These are phyloP conservation scores for Rhizomucor pusillus DNA, from an alignment of 371 early-diverging fungal genomes.

Conservation along the genomic window DNA sequence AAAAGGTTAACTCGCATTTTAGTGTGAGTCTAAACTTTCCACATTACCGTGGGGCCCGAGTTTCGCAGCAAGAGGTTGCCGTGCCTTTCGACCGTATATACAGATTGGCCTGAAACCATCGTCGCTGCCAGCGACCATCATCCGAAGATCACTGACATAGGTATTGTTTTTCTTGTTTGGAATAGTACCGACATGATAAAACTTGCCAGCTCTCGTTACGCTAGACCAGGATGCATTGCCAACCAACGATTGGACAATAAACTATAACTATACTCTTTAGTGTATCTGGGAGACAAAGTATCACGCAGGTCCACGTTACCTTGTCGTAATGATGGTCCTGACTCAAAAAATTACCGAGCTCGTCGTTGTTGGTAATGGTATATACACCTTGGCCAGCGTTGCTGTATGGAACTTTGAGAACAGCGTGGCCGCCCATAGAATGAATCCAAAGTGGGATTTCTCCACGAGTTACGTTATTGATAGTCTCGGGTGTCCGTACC, in stretches of 20 bases:
- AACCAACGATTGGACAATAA: slow-evolving; percentile 91
- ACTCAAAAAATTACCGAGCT: slow-evolving; percentile 76
- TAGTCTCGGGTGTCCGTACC: slow-evolving; percentile 90
- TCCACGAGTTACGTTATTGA: slow-evolving; percentile 81
- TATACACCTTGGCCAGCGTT: slow-evolving; percentile 95
- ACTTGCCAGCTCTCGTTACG: slow-evolving; percentile 74
- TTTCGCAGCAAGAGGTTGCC: slow-evolving; percentile 70
- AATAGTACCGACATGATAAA: slow-evolving; percentile 91
- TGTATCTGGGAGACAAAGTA: no score
- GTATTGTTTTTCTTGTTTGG: slow-evolving; percentile 89
- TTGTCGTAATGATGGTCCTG: slow-evolving; percentile 89
- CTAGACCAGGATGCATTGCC: slow-evolving; percentile 93
- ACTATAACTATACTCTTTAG: slow-evolving; percentile 27
- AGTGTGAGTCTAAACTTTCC: background rate
- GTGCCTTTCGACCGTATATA: slow-evolving; percentile 84
- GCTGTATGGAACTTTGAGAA: slow-evolving; percentile 90
- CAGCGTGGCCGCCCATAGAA: slow-evolving; percentile 90
- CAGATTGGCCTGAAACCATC: slow-evolving; percentile 86
- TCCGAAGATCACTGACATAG: slow-evolving; percentile 83
- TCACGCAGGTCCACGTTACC: slow-evolving; percentile 14
- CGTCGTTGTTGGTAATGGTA: slow-evolving; percentile 81
- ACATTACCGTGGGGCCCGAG: slow-evolving; percentile 50
- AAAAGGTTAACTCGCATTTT: slow-evolving; percentile 1
- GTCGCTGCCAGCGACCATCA: slow-evolving; percentile 79
- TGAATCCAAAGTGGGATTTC: slow-evolving; percentile 88